Evolutionary conservation across 1,139 yeast genomes (phyloP).

Genomic region (Neolecta irregularis): DNA sequence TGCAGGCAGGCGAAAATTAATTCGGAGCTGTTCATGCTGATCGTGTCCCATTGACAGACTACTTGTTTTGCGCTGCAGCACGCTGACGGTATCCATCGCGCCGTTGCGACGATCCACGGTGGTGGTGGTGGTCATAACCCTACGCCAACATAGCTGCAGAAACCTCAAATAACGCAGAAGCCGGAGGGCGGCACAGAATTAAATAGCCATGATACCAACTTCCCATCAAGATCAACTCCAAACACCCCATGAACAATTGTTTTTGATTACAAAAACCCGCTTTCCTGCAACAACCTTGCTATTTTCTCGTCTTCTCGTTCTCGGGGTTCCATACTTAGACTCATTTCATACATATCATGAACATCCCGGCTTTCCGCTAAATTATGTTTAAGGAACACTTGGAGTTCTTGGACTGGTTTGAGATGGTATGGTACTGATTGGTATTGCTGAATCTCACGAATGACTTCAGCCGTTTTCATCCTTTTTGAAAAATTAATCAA

Average conservation of each 20-base stretch:
- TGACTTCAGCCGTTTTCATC: conserved; percentile 54
- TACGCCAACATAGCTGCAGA: too few relatives aligned
- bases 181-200: too few relatives aligned
- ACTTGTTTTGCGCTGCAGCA: too few relatives aligned
- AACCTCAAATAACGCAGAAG: too few relatives aligned
- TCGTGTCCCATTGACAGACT: too few relatives aligned
- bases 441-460: conserved; percentile 61
- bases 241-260: too few relatives aligned
- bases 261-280: conserved; percentile 17
- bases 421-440: conserved; percentile 52
- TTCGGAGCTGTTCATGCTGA: not conserved
- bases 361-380: conserved; percentile 14
- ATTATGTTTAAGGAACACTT: conserved; percentile 23
- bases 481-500: conserved; percentile 72
- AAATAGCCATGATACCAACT: too few relatives aligned
- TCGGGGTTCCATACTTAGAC: conserved; percentile 17
- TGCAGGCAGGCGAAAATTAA: conserved; percentile 1
- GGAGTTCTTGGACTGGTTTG: conserved; percentile 49
- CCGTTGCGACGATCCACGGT: too few relatives aligned
- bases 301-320: conserved; percentile 18
- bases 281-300: conserved; percentile 16
- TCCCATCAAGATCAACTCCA: too few relatives aligned
- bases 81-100: too few relatives aligned
- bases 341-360: conserved; percentile 16
- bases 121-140: too few relatives aligned